Evolutionary conservation across 2,329 filamentous ascomycete genomes (phyloP), one percentile per base, ranked within the genome.

Genomic region (Penicillium sp.): DNA sequence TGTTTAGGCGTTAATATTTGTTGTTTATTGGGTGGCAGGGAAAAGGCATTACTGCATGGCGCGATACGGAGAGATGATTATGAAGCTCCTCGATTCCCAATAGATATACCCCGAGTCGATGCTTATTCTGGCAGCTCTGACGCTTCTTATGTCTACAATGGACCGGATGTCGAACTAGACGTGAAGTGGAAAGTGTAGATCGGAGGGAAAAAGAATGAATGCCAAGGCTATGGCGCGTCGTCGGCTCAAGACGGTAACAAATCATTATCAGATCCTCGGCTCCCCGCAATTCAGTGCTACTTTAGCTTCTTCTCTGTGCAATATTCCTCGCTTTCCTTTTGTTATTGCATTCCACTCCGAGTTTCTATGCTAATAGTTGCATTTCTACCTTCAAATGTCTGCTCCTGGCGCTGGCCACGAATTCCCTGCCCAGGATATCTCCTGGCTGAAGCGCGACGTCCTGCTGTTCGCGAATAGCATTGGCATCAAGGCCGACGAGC

Each of bases 381-480:
- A 31, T 39, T 29, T 44, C 28, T 39, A 51, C 43, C 31, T 27
- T 43, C 48, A 67, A 23, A 78, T 77, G 74, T 73, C 71, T 47
- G 70, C 68, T 50, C 79, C 80, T 42, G 81, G 81, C 61, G 78
- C 74, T 66, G 89, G 89, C 63, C 90, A 91, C 72, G 82, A 93
- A 72, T 95, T 87, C 69, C 88, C 89, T 50, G 72, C 81, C 42
- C 76, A 82, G 64, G 81, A 86, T 66, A 89, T 95, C 9, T 81
- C 85, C 61, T 96, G 90, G 91, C 72, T 88, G 62, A 90, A 91
- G 80, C 83, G 91, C 58, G 91, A 96, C 77, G 82, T 85, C 31
- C 78, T 96, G 54, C 83, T 97, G 54, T 96, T 96, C 70, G 90
- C 91, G 61, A 86, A 87, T 72, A 92, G 86, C 74, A 92, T 96